Evolutionary conservation across 768 basidiomycete species (phyloP).

Genomic region (Austroboletus festivus): DNA sequence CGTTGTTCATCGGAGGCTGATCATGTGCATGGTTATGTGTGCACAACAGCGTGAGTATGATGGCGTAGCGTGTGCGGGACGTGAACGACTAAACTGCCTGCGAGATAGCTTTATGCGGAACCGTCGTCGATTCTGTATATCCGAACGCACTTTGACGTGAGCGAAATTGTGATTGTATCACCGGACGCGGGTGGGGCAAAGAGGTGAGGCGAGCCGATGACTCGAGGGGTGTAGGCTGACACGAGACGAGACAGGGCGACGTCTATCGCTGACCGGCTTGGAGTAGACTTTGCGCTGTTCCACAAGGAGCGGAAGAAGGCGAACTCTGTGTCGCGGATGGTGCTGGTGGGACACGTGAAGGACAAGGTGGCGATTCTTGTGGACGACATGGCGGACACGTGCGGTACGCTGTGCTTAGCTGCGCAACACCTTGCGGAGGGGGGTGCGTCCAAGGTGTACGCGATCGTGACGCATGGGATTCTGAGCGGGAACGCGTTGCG

Average conservation of each 20-base stretch:
- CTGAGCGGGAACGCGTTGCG: constrained; percentile 86
- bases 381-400: constrained; percentile 99
- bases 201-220: constrained; percentile 49
- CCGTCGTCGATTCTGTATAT: constrained; percentile 95
- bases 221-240: constrained; percentile 12
- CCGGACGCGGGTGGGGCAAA: constrained; percentile 99
- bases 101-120: constrained; percentile 81
- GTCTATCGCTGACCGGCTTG: constrained; percentile 92
- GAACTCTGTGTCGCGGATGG: constrained; percentile 92
- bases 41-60: constrained; percentile 47
- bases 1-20: constrained; percentile 16
- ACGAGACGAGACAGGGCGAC: constrained; percentile 67
- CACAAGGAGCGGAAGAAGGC: constrained; percentile 99
- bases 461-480: constrained; percentile 96
- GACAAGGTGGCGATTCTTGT: constrained; percentile 93
- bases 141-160: constrained; percentile 82
- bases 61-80: background rate
- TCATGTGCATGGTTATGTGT: background rate
- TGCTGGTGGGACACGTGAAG: constrained; percentile 90
- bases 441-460: constrained; percentile 82
- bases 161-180: constrained; percentile 89
- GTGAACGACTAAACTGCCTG: constrained; percentile 21
- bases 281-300: constrained; percentile 97
- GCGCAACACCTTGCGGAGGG: constrained; percentile 86
- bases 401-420: constrained; percentile 90